Conservation (phyloP, 192 early-diverging fungal species). For the Gamsiella multidivaricata region DNA sequence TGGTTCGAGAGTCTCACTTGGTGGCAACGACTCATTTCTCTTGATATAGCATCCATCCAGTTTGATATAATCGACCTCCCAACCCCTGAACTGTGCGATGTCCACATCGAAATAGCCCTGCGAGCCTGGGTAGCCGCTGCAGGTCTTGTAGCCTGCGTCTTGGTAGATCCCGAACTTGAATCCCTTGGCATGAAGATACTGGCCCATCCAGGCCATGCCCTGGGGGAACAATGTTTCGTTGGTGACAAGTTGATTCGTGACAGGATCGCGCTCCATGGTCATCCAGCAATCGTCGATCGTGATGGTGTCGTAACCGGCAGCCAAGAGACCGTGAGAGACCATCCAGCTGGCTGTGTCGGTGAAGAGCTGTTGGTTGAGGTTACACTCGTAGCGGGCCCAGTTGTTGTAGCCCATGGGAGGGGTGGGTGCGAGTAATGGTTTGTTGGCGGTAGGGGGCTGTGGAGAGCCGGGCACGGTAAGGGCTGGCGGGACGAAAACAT, state of each 20-base stretch:
- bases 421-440: slow-evolving; percentile 11
- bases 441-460: too few relatives aligned
- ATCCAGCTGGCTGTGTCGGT: slow-evolving; percentile 62
- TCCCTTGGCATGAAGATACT: slow-evolving; percentile 62
- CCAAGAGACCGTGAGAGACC: slow-evolving; percentile 49
- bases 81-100: slow-evolving; percentile 59
- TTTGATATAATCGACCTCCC: slow-evolving; percentile 73
- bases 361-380: slow-evolving; percentile 63
- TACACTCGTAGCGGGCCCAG: slow-evolving; percentile 66
- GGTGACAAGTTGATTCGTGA: slow-evolving; percentile 30
- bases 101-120: slow-evolving; percentile 60
- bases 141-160: slow-evolving; percentile 59
- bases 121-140: slow-evolving; percentile 61
- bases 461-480: slow-evolving; percentile 23
- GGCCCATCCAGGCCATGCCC: slow-evolving; percentile 61
- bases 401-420: slow-evolving; percentile 68
- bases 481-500: not conserved
- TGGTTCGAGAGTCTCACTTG: slow-evolving; percentile 49
- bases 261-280: slow-evolving; percentile 44
- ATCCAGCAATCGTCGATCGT: slow-evolving; percentile 73
- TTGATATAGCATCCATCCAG: slow-evolving; percentile 67
- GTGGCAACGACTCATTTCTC: slow-evolving; percentile 41
- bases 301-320: slow-evolving; percentile 66
- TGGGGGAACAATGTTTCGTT: slow-evolving; percentile 62
- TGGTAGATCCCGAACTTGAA: slow-evolving; percentile 60